A percentile compares a stretch with the other conserved stretches of the same genome.
These are phyloP conservation scores for Penicillium sp. DNA, from an alignment of 2,329 filamentous ascomycete genomes.

Conservation along the genomic window DNA sequence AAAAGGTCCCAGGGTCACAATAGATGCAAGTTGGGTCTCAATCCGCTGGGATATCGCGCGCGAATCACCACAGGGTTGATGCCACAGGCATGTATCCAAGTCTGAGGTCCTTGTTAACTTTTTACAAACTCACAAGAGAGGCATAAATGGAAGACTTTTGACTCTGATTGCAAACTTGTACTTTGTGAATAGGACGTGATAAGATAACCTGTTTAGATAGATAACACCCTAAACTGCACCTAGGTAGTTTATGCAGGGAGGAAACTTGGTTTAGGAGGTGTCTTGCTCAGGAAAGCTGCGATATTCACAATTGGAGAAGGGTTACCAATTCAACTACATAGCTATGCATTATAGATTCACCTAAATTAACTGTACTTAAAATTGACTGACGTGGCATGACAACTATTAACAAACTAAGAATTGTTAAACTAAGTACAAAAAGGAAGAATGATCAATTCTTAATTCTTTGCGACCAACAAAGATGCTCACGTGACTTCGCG, in stretches of 20 bases:
- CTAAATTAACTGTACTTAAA: too few species aligned
- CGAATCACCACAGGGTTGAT: not conserved
- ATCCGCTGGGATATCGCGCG: not conserved
- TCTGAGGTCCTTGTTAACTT: not conserved
- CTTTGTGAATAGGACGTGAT: not conserved
- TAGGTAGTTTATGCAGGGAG: too few species aligned
- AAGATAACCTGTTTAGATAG: too few species aligned
- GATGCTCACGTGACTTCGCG: slow-evolving; percentile 20
- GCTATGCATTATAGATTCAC: too few species aligned
- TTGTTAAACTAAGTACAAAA: not conserved
- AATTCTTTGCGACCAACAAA: not conserved
- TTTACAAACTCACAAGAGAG: not conserved
- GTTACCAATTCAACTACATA: too few species aligned
- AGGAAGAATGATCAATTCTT: not conserved
- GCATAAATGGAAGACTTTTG: not conserved
- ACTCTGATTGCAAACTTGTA: not conserved
- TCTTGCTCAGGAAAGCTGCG: too few species aligned
- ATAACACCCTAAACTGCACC: too few species aligned
- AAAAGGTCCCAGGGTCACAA: not conserved
- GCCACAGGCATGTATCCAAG: not conserved
- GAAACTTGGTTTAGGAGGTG: too few species aligned
- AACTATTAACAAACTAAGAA: not conserved
- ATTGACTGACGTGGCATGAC: not conserved
- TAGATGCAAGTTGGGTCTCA: not conserved
- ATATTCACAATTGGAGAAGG: too few species aligned